Conservation (phyloP, 495 filamentous ascomycete species). For the Podospora appendiculata region DNA sequence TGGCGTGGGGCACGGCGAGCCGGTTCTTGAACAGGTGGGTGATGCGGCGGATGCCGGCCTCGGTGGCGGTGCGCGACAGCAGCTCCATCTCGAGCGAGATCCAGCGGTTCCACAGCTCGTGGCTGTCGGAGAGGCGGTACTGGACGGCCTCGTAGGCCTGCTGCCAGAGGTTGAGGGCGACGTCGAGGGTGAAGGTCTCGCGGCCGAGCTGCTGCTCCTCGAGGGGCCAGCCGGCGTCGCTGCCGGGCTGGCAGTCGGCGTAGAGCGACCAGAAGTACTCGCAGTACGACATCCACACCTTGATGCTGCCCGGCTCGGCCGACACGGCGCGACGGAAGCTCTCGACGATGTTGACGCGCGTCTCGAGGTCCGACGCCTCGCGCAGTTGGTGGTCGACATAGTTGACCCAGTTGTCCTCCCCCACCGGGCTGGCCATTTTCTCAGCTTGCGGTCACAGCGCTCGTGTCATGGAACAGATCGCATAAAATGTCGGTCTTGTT, state of each 20-base stretch:
- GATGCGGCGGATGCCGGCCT: slow-evolving; percentile 56
- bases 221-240: slow-evolving; percentile 57
- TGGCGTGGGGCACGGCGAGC: slow-evolving; percentile 70
- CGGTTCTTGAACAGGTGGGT: slow-evolving; percentile 64
- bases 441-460: slow-evolving; percentile 8
- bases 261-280: slow-evolving; percentile 78
- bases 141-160: slow-evolving; percentile 69
- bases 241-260: slow-evolving; percentile 49
- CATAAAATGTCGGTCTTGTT: too few relatives aligned
- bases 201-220: slow-evolving; percentile 68
- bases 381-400: slow-evolving; percentile 45
- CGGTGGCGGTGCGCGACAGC: slow-evolving; percentile 44
- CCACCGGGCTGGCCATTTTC: slow-evolving; percentile 45
- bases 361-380: slow-evolving; percentile 42
- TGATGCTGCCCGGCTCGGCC: slow-evolving; percentile 76
- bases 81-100: slow-evolving; percentile 51
- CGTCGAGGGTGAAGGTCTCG: slow-evolving; percentile 73
- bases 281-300: slow-evolving; percentile 82
- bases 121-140: slow-evolving; percentile 77
- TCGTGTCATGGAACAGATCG: slow-evolving; percentile 14
- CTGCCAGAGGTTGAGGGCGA: slow-evolving; percentile 71
- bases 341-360: slow-evolving; percentile 69
- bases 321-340: slow-evolving; percentile 69
- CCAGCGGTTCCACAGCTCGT: slow-evolving; percentile 84
- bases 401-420: slow-evolving; percentile 48